These are phyloP conservation scores for Linnemannia elongata DNA, from an alignment of 192 early-diverging fungal genomes.

Conservation along the genomic window DNA sequence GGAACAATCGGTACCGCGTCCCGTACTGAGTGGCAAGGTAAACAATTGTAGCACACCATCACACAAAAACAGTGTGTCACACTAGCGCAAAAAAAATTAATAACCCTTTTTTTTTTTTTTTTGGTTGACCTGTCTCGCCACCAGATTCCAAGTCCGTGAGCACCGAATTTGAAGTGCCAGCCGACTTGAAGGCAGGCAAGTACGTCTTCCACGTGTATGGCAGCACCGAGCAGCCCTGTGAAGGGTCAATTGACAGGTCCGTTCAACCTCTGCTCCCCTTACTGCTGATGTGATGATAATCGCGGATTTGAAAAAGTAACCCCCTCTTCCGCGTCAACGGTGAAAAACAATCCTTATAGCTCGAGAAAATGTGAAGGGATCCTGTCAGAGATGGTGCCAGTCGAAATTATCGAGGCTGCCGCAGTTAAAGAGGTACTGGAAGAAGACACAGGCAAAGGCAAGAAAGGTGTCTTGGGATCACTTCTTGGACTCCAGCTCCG, in stretches of 20 bases:
- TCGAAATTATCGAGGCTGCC: constrained; percentile 13
- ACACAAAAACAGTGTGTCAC: background rate
- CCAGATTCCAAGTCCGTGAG: constrained; percentile 16
- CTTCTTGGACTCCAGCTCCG: background rate
- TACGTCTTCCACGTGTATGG: constrained; percentile 41
- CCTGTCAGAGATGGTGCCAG: constrained; percentile 28
- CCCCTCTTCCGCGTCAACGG: background rate
- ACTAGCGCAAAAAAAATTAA: no score
- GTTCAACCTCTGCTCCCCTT: background rate
- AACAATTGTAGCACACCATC: background rate
- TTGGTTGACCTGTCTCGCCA: constrained; percentile 26
- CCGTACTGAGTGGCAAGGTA: constrained; percentile 29
- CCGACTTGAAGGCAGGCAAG: constrained; percentile 18
- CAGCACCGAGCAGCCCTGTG: constrained; percentile 36
- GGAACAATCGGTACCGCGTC: constrained; percentile 21
- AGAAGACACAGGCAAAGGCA: background rate
- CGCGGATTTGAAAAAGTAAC: no score
- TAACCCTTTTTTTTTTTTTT: background rate
- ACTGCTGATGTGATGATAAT: background rate
- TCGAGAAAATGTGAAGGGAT: constrained; percentile 30
- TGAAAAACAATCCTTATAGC: background rate
- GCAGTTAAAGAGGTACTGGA: background rate
- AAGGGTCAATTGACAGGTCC: constrained; percentile 35
- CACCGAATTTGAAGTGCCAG: constrained; percentile 18
- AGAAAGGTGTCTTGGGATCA: background rate